Percentiles rank a stretch among this genome's conserved stretches.
Conservation (phyloP, 441 rosid genomes). For the Sinapis alba region DNA sequence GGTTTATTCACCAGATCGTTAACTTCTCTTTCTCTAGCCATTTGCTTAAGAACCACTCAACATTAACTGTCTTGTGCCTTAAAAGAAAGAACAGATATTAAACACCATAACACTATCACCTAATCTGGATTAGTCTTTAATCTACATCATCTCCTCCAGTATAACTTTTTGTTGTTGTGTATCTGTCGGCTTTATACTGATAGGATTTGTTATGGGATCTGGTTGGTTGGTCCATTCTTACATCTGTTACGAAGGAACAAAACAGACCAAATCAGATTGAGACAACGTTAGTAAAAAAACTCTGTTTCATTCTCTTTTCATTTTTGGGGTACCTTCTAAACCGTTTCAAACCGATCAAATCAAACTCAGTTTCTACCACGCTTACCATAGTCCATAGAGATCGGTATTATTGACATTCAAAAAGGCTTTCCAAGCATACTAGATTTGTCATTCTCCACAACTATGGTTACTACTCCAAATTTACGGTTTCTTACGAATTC, state of each 20-base stretch:
- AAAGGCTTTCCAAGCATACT: constrained; percentile 33
- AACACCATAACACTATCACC: constrained; percentile 4
- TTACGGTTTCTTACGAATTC: neutral
- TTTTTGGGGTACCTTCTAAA: constrained; percentile 22
- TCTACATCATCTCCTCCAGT: neutral
- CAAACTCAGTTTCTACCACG: constrained; percentile 4
- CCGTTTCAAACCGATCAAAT: constrained; percentile 27
- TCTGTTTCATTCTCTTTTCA: neutral
- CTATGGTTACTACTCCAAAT: neutral
- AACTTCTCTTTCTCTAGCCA: constrained; percentile 8
- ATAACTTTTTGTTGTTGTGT: neutral
- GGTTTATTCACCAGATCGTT: constrained; percentile 31
- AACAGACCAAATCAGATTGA: constrained; percentile 16
- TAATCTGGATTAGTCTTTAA: neutral
- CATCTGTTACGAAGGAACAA: constrained; percentile 15
- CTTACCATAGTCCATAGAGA: neutral
- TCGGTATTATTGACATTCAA: constrained; percentile 33
- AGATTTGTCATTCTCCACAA: constrained; percentile 1
- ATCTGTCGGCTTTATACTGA: neutral
- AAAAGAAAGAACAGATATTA: constrained; percentile 17
- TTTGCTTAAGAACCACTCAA: constrained; percentile 30
- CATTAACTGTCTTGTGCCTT: constrained; percentile 27
- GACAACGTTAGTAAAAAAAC: constrained; percentile 28
- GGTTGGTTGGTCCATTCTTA: constrained; percentile 31
- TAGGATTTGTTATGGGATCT: constrained; percentile 27